phyloP scores from a whole-genome alignment of 768 basidiomycete genomes.

The Agaricus sinodeliciosus region DNA sequence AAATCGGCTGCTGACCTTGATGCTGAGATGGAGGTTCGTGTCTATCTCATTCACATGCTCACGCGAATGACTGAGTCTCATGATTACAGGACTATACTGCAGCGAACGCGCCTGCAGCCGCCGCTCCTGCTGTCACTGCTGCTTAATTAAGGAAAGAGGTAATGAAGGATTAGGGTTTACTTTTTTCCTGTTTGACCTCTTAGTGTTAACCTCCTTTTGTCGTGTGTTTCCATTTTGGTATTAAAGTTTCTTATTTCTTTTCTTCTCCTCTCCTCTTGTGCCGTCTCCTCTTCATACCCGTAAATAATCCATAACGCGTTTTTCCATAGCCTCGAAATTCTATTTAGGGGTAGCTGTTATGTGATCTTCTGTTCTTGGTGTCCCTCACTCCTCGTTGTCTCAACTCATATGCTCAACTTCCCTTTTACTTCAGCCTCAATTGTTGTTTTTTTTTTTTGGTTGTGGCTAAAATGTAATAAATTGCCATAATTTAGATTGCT shows the following conservation, averaged over 20 bases:
- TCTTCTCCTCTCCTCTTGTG: not conserved
- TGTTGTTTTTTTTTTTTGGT: not conserved
- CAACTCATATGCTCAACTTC: not conserved
- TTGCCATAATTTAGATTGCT: slow-evolving; percentile 4
- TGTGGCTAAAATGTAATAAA: slow-evolving; percentile 8
- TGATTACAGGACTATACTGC: slow-evolving; percentile 3
- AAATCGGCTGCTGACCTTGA: slow-evolving; percentile 91
- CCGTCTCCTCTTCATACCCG: not conserved
- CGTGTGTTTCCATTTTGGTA: not conserved
- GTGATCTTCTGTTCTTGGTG: not conserved
- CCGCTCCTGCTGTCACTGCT: not conserved
- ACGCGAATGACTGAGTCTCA: not conserved
- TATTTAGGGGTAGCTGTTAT: not conserved
- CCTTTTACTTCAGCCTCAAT: not conserved
- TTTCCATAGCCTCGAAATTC: not conserved
- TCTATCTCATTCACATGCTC: not conserved
- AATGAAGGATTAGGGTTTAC: not conserved
- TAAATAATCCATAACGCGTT: not conserved
- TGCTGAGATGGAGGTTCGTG: slow-evolving; percentile 91
- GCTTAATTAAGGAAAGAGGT: not conserved
- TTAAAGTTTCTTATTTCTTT: not conserved
- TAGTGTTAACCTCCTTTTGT: not conserved
- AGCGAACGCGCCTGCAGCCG: slow-evolving; percentile 5
- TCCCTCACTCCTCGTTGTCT: not conserved
- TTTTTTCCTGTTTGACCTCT: not conserved